Conservation (phyloP, 495 filamentous ascomycete species). For the Tuber brumale region DNA sequence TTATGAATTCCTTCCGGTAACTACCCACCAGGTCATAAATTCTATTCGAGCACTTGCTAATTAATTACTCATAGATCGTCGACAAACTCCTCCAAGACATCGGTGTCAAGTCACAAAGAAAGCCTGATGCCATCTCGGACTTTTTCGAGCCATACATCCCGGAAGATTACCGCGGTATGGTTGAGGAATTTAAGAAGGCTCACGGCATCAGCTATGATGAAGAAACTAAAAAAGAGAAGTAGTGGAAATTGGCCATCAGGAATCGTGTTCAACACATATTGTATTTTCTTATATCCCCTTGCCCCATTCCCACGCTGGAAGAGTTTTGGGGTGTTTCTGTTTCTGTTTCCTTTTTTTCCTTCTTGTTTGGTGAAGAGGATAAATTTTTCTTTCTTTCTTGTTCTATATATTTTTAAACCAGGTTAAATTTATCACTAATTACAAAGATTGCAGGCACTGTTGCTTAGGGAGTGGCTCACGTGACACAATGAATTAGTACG, state of each 20-base stretch:
- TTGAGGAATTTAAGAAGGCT: conserved; percentile 38
- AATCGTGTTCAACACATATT: background rate
- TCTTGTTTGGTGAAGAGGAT: background rate
- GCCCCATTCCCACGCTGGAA: background rate
- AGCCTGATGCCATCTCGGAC: conserved; percentile 33
- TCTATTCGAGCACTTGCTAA: background rate
- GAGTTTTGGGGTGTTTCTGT: background rate
- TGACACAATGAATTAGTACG: background rate
- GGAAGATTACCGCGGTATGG: conserved; percentile 44
- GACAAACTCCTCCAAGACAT: conserved; percentile 30
- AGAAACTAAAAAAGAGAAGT: background rate
- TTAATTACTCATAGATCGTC: conserved; percentile 10
- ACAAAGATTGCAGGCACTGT: background rate
- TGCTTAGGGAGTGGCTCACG: background rate
- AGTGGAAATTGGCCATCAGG: background rate
- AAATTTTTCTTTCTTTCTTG: background rate
- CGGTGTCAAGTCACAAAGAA: conserved; percentile 26
- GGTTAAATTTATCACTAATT: background rate
- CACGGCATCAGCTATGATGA: background rate
- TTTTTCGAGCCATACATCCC: conserved; percentile 43
- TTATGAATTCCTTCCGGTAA: conserved; percentile 23
- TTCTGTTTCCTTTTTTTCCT: background rate
- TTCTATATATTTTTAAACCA: background rate
- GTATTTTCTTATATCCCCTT: background rate
- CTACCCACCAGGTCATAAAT: background rate